A percentile compares a stretch with the other conserved stretches of the same genome.
Conservation (phyloP, 2,329 filamentous ascomycete species). For the Neopestalotiopsis rosae region DNA sequence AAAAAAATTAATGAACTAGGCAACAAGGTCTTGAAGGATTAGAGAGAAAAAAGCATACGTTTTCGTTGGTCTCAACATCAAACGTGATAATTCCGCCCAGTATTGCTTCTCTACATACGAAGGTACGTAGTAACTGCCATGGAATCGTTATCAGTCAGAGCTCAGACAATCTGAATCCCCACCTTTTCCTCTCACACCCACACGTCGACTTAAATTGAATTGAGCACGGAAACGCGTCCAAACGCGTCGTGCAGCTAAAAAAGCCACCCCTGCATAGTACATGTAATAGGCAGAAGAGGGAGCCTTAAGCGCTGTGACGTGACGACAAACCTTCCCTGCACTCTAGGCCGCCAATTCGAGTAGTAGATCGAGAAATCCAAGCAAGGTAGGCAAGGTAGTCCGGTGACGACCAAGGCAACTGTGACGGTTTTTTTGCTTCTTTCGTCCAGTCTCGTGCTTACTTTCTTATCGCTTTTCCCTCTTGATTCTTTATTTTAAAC, state of each 20-base stretch:
- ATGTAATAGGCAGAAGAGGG: background rate
- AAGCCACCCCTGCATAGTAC: background rate
- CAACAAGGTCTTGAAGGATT: background rate
- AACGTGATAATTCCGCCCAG: background rate
- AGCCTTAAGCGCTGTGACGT: background rate
- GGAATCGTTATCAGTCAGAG: background rate
- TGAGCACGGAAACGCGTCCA: background rate
- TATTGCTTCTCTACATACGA: background rate
- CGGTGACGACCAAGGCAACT: background rate
- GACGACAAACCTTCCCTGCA: background rate
- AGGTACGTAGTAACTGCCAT: background rate
- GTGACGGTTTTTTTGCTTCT: background rate
- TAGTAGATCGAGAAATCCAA: background rate
- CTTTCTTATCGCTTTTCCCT: background rate
- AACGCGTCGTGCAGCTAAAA: background rate
- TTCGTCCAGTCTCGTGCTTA: background rate
- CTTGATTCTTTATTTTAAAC: background rate
- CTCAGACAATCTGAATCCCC: background rate
- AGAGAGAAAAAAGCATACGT: background rate
- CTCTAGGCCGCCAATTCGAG: background rate
- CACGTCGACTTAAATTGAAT: constrained; percentile 1
- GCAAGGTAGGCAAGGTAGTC: background rate
- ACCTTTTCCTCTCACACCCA: background rate
- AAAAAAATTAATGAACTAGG: background rate
- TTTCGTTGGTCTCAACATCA: no score